Base-by-base conservation (phyloP, 164 flowering plant genomes). In the Aristolochia californica region DNA sequence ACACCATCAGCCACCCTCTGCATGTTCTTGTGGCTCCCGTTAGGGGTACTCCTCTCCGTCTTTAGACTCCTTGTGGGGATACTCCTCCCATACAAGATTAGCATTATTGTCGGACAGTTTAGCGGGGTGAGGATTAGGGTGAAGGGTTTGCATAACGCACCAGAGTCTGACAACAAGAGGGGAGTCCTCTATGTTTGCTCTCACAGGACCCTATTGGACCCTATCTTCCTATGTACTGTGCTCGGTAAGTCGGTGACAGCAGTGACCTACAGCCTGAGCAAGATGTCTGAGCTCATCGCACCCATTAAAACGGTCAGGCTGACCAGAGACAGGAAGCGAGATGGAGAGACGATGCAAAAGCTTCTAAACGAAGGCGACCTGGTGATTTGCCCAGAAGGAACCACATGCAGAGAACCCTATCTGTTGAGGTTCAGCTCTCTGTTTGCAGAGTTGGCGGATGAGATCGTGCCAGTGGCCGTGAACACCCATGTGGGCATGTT, bases 321-420 rank as follows among this genome's bases (percentile, higher is more conserved):
- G 57, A 79, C 80, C 10, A 74, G 96, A 53, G 81, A 91, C 66
- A 64, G 96, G 40, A 50, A 59, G 5, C 57, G 62, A 48, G 96
- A 91, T 49, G 79, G 78, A 0, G 78, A 70, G 16, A 80, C 76
- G 4, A 91, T 88, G 89, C 67, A 74, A 63, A 77, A 27, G 21
- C 27, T 85, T 21, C 63, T 88, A 11, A 63, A 73, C 13, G 81
- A 85, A 71, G 98, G 95, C 0, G 96, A 91, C 47, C 47, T 91
- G 9, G 91, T 83, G 67, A 91, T 91, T 0, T 87, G 96, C 57
- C 97, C 97, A 2, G 97, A 91, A 70, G 97, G 97, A 16, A 91
- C 97, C 20, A 87, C 98, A 13, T 91, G 98, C 51, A 75, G 98
- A 40, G 95, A 86, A 75, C 98, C 98, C 0, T 91, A 88, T 50